A percentile compares a stretch with the other conserved stretches of the same genome.
Conservation (phyloP, 2,329 filamentous ascomycete genomes). For the Fusarium sp. region DNA sequence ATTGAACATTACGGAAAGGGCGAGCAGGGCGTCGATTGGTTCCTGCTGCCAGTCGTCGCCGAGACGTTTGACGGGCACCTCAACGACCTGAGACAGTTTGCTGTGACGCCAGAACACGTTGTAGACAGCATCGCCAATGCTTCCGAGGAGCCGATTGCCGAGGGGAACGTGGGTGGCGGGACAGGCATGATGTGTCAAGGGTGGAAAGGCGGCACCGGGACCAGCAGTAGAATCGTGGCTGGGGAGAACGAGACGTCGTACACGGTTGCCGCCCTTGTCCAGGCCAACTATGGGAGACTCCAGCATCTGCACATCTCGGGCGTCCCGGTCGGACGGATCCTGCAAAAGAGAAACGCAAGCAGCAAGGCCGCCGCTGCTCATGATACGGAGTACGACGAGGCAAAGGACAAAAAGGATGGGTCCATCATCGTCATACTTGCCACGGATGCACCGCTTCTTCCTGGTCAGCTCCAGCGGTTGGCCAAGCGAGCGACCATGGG, state of each 20-base stretch:
- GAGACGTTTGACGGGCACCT: not conserved
- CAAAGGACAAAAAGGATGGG: not conserved
- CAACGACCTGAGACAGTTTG: not conserved
- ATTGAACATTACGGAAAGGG: not conserved
- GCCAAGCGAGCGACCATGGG: not conserved
- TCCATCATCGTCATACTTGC: not conserved
- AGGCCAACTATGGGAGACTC: not conserved
- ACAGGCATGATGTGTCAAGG: not conserved
- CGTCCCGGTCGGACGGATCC: not conserved
- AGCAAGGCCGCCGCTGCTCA: not conserved
- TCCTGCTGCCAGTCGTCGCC: not conserved
- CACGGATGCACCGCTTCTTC: not conserved
- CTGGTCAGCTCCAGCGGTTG: not conserved
- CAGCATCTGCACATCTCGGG: not conserved
- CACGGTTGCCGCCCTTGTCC: not conserved
- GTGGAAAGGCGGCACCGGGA: not conserved
- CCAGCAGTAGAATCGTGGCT: not conserved
- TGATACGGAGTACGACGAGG: not conserved
- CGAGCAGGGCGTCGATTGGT: not conserved
- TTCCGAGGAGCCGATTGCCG: not conserved
- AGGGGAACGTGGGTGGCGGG: not conserved
- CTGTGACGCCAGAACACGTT: not conserved
- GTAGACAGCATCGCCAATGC: not conserved
- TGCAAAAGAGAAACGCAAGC: not conserved
- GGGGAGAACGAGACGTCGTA: rapidly evolving